Evolutionary conservation across 331 rosid species (phyloP).

Genomic region (Telfairia occidentalis): DNA sequence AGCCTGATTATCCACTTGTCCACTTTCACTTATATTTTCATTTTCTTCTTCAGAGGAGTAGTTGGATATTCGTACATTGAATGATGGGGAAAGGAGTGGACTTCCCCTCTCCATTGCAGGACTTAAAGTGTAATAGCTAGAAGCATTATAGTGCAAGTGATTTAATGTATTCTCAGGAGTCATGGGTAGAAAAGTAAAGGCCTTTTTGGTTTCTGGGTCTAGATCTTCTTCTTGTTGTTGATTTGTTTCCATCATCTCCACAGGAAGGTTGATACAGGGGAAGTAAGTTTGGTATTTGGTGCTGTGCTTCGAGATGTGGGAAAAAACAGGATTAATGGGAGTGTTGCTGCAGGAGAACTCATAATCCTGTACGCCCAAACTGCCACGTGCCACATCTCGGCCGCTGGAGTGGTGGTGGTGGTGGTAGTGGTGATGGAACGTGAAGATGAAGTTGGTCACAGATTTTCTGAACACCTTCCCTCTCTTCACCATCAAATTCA

Average conservation of each 20-base stretch:
- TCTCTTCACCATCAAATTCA: constrained; percentile 50
- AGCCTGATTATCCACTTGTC: constrained; percentile 41
- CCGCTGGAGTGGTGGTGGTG: constrained; percentile 18
- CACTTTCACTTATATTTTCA: constrained; percentile 16
- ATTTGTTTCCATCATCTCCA: constrained; percentile 18
- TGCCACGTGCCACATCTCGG: constrained; percentile 21
- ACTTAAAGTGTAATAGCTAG: no score
- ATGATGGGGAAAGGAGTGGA: constrained; percentile 35
- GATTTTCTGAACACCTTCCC: constrained; percentile 41
- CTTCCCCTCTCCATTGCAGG: constrained; percentile 14
- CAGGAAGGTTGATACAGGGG: constrained; percentile 38
- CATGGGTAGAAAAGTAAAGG: not conserved
- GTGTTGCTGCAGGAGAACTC: constrained; percentile 53
- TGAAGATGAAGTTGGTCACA: constrained; percentile 26
- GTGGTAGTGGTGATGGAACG: constrained; percentile 23
- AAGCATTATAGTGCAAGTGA: not conserved
- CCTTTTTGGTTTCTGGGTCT: not conserved
- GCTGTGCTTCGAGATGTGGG: constrained; percentile 30
- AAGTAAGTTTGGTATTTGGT: constrained; percentile 41
- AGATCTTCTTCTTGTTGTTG: not conserved
- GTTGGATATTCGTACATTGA: constrained; percentile 33
- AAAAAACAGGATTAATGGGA: constrained; percentile 37
- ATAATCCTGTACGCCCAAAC: constrained; percentile 34
- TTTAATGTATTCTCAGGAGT: not conserved
- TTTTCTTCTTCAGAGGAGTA: constrained; percentile 45